Evolutionary conservation across 176 grass and related monocot species (phyloP).

Genomic region (barley (Hordeum vulgare)): MorexV3_pseudomolecules_assembly NC_058518.1:115813429-115813928

Average conservation of each 20-base stretch:
- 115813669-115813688: too few species aligned
- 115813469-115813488: constrained; percentile 3
- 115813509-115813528: constrained; percentile 23
- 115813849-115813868: constrained; percentile 98
- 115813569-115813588: too few species aligned
- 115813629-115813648: too few species aligned
- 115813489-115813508: constrained; percentile 9
- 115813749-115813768: too few species aligned
- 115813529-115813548: constrained; percentile 90
- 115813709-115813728: too few species aligned
- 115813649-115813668: too few species aligned
- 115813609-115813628: too few species aligned
- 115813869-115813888: constrained; percentile 92
- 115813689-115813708: too few species aligned
- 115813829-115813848: constrained; percentile 74
- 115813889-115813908: constrained; percentile 98
- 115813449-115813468: constrained; percentile 54
- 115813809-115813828: constrained; percentile 59
- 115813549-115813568: too few species aligned
- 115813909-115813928: constrained; percentile 98
- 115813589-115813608: too few species aligned
- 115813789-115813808: constrained; percentile 71
- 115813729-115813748: too few species aligned
- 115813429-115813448: constrained; percentile 98
- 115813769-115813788: constrained; percentile 48